phyloP scores from a whole-genome alignment of 2,329 filamentous ascomycete species.

The Beauveria asiatica region DNA sequence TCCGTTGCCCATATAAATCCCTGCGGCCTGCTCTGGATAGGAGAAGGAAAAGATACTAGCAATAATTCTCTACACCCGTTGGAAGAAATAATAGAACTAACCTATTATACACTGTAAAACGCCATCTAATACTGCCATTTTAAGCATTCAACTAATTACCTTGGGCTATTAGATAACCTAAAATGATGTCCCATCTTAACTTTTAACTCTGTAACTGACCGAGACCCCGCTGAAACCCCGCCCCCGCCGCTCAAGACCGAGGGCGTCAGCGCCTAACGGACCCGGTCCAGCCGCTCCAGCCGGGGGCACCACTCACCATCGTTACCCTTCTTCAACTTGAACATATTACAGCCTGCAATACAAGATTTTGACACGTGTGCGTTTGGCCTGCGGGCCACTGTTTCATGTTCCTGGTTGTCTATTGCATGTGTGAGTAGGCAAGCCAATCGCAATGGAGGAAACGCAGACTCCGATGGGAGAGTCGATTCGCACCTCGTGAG shows the following conservation, averaged over 20 bases:
- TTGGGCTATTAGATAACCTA: no score
- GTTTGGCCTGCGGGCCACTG: conserved; percentile 2
- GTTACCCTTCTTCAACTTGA: neutral
- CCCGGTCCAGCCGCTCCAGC: neutral
- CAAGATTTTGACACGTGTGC: neutral
- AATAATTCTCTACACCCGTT: no score
- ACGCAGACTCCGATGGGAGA: conserved; percentile 24
- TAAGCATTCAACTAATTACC: no score
- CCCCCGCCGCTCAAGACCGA: neutral
- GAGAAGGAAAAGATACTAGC: no score
- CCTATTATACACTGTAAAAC: no score
- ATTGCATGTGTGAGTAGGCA: neutral
- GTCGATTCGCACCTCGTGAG: conserved; percentile 29
- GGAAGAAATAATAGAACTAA: no score
- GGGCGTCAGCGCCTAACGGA: neutral
- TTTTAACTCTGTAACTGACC: neutral
- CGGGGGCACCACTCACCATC: neutral
- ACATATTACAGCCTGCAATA: neutral
- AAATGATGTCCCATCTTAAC: no score
- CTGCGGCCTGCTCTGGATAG: no score
- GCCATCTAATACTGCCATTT: no score
- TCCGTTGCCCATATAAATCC: no score
- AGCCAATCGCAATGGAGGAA: conserved; percentile 21
- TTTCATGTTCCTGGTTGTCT: neutral
- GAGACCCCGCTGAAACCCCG: neutral